Evolutionary conservation across 148 eudicot species (phyloP).

Genomic region (Pharnaceum exiguum): DNA sequence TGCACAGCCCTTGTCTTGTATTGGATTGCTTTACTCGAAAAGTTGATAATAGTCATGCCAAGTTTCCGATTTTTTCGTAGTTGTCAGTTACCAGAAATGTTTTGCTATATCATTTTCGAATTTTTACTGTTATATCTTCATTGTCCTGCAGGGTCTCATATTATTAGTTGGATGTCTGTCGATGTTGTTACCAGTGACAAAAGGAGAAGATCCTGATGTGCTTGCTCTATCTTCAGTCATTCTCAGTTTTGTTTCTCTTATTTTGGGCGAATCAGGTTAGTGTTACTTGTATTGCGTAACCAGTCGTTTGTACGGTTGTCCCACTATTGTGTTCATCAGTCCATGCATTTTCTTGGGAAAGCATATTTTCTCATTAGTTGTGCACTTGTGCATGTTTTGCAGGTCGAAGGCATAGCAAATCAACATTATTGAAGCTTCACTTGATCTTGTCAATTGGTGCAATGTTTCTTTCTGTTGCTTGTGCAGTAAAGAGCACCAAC

Average conservation of each 20-base stretch:
- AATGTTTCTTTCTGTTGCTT: slow-evolving; percentile 28
- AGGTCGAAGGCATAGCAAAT: slow-evolving; percentile 63
- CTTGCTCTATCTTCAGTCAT: slow-evolving; percentile 29
- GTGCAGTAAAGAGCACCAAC: slow-evolving; percentile 23
- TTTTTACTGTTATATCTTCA: not conserved
- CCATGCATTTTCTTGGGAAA: not conserved
- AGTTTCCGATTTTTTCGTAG: no score
- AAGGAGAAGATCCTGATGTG: slow-evolving; percentile 29
- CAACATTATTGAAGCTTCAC: slow-evolving; percentile 47
- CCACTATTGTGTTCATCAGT: not conserved
- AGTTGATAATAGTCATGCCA: not conserved
- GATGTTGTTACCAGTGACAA: slow-evolving; percentile 22
- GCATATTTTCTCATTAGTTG: slow-evolving; percentile 6
- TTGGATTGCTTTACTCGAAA: not conserved
- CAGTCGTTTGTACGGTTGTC: not conserved
- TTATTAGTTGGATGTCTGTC: slow-evolving; percentile 23
- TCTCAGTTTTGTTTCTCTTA: slow-evolving; percentile 32
- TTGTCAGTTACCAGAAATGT: no score
- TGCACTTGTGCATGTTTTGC: slow-evolving; percentile 10
- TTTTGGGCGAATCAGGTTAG: slow-evolving; percentile 56
- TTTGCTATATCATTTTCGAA: not conserved
- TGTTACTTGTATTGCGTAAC: not conserved
- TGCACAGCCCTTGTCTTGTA: not conserved
- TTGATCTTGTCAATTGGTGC: slow-evolving; percentile 41
- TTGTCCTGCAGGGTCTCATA: slow-evolving; percentile 36